These are phyloP conservation scores for Amauroascus niger DNA, from an alignment of 2,329 filamentous ascomycete species.

Conservation along the genomic window DNA sequence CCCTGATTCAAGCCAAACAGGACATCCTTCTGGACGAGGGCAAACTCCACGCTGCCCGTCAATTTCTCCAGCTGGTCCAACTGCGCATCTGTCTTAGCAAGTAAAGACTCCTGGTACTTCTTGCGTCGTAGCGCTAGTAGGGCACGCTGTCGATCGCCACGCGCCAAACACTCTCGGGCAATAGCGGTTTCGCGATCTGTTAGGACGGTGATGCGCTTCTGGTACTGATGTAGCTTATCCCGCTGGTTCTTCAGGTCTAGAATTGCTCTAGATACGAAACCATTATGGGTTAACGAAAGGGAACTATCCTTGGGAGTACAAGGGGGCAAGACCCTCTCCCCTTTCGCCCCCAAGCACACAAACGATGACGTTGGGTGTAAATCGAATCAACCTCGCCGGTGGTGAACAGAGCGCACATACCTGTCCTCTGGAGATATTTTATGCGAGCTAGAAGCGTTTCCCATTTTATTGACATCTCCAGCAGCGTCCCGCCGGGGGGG, in stretches of 20 bases:
- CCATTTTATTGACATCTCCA: slow-evolving; percentile 44
- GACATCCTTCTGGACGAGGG: slow-evolving; percentile 92
- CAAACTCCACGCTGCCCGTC: slow-evolving; percentile 85
- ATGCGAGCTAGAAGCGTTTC: slow-evolving; percentile 53
- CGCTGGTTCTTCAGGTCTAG: slow-evolving; percentile 96
- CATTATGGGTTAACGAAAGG: neutral
- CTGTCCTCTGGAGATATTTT: slow-evolving; percentile 76
- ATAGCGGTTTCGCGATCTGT: slow-evolving; percentile 81
- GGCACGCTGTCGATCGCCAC: slow-evolving; percentile 69
- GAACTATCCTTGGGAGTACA: neutral
- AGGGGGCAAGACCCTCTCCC: neutral
- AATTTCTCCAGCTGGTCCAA: slow-evolving; percentile 88
- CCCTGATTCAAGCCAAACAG: slow-evolving; percentile 87
- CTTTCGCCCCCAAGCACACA: neutral
- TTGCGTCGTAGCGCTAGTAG: slow-evolving; percentile 83
- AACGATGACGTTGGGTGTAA: neutral
- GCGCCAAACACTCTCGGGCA: slow-evolving; percentile 69
- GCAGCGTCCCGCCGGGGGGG: too few species aligned
- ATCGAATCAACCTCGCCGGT: neutral
- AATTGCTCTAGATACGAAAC: slow-evolving; percentile 58
- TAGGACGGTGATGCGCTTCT: slow-evolving; percentile 75
- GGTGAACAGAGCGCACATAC: slow-evolving; percentile 40
- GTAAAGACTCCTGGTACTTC: slow-evolving; percentile 89
- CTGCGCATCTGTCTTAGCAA: slow-evolving; percentile 83
- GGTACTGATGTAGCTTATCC: slow-evolving; percentile 94